Percentiles rank a stretch among this genome's conserved stretches.
phyloP scores from a whole-genome alignment of 495 filamentous ascomycete species.

The Lasiosphaeris hirsuta region DNA sequence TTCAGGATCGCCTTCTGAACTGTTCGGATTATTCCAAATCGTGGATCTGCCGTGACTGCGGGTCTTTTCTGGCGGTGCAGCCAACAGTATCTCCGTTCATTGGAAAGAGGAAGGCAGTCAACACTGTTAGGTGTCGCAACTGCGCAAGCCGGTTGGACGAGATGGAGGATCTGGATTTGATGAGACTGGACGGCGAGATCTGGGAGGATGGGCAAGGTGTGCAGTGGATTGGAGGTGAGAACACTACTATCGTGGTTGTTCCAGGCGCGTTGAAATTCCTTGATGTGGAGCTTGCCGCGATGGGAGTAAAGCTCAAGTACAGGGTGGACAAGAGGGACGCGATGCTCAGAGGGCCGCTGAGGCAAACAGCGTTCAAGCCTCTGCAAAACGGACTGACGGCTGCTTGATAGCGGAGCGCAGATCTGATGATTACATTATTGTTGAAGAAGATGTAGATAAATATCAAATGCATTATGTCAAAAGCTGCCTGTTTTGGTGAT shows the following conservation, averaged over 20 bases:
- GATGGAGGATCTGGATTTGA: slow-evolving; percentile 52
- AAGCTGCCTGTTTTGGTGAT: too few relatives aligned
- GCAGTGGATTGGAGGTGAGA: slow-evolving; percentile 79
- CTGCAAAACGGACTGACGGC: slow-evolving; percentile 6
- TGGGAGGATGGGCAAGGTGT: slow-evolving; percentile 90
- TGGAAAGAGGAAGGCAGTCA: slow-evolving; percentile 54
- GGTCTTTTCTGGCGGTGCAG: slow-evolving; percentile 80
- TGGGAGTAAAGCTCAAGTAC: slow-evolving; percentile 53
- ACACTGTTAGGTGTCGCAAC: slow-evolving; percentile 70
- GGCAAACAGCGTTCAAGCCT: slow-evolving; percentile 14
- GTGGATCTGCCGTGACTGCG: slow-evolving; percentile 85
- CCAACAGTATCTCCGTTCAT: slow-evolving; percentile 68
- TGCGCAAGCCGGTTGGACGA: slow-evolving; percentile 66
- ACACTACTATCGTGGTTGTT: slow-evolving; percentile 87
- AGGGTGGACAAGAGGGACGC: slow-evolving; percentile 61
- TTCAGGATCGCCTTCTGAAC: slow-evolving; percentile 94
- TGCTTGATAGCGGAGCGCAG: neutral
- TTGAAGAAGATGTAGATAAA: too few relatives aligned
- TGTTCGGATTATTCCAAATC: slow-evolving; percentile 86
- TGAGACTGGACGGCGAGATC: slow-evolving; percentile 62
- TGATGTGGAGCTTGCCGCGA: slow-evolving; percentile 91
- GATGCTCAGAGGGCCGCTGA: slow-evolving; percentile 41
- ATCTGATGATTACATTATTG: too few relatives aligned
- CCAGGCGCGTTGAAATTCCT: slow-evolving; percentile 89
- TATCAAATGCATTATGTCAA: too few relatives aligned